Base-by-base conservation (phyloP, 257 asterid genomes). In the Plantago ovata region DNA sequence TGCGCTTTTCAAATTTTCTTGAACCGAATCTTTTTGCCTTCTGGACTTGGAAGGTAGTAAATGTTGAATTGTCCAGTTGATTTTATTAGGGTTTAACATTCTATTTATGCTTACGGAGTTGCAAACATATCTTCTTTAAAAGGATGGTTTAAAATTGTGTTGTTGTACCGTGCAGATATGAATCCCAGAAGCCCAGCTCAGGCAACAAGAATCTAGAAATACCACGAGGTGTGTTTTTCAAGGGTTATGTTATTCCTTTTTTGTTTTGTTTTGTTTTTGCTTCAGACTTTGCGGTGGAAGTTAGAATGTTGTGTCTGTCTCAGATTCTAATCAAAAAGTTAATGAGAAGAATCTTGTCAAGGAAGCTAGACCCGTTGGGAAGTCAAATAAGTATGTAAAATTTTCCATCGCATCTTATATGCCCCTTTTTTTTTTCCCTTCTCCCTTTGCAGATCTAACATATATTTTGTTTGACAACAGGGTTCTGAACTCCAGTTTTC, bases 251-350 rank as follows among this genome's bases (percentile, higher is more conserved):
- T 28, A 28, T 28, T 28, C 36, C n/a, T n/a, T n/a, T n/a, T n/a
- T n/a, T n/a, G n/a, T n/a, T 32, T 67, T 42, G 51, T 69, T 44
- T 28, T 18, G 18, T 52, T 58, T 56, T 41, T 65, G 14, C 53
- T 33, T 33, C 38, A 9, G 24, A 23, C 38, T 54, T 69, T 21
- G 54, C 63, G 60, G 36, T 61, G 66, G 21, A 51, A 22, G 41
- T 60, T 44, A n/a, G 28, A 20, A 32, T 16, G n/a, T 15, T 9
- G 39, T 73, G 40, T 56, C 47, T 64, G 36, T 8, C 44, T 62
- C 84, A 84, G 97, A 79, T 77, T 72, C 56, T 56, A 53, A 54
- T 51, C 72, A 72, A 55, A 68, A 66, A 56, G 69, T 67, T 58
- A 69, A 67, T 53, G 72, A 77, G 61, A 63, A 53, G 66, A 69